Evolutionary conservation across 768 basidiomycete species (phyloP).

Genomic region (Tylopilus sp.): DNA sequence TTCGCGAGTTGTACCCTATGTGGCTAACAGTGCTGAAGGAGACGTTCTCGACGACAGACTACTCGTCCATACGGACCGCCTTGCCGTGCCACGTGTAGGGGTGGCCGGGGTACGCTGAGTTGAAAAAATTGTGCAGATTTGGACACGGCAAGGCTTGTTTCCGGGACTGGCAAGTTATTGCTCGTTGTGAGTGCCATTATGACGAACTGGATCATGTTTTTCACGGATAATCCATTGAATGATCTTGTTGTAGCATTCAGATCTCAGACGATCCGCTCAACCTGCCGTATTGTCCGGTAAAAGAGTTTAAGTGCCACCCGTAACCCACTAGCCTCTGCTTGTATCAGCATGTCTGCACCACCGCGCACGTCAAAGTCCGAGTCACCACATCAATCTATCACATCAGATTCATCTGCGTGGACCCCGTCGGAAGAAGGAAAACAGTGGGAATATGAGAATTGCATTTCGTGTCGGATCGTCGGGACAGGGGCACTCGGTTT

Average conservation of each 20-base stretch:
- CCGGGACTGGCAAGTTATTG: neutral
- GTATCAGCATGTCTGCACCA: slow-evolving; percentile 16
- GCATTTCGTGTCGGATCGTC: slow-evolving; percentile 66
- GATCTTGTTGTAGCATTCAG: neutral
- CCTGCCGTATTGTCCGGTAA: neutral
- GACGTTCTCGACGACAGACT: too few species aligned
- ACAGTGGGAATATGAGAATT: slow-evolving; percentile 42
- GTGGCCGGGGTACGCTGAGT: neutral
- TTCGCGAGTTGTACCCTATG: too few species aligned
- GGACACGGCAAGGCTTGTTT: neutral
- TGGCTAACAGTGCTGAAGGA: too few species aligned
- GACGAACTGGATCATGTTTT: neutral
- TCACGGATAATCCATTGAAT: neutral
- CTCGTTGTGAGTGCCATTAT: neutral
- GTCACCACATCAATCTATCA: neutral
- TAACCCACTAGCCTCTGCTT: neutral
- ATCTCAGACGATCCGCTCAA: neutral
- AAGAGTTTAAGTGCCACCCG: neutral
- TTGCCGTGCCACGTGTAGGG: too few species aligned
- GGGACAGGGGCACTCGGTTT: slow-evolving; percentile 62
- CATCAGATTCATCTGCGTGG: slow-evolving; percentile 1
- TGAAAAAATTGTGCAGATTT: neutral
- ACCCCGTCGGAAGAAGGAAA: slow-evolving; percentile 4
- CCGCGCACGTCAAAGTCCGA: slow-evolving; percentile 14
- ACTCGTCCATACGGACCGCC: too few species aligned